A percentile compares a stretch with the other conserved stretches of the same genome.
Conservation (phyloP, 495 filamentous ascomycete genomes). For the Monascus purpureus region DNA sequence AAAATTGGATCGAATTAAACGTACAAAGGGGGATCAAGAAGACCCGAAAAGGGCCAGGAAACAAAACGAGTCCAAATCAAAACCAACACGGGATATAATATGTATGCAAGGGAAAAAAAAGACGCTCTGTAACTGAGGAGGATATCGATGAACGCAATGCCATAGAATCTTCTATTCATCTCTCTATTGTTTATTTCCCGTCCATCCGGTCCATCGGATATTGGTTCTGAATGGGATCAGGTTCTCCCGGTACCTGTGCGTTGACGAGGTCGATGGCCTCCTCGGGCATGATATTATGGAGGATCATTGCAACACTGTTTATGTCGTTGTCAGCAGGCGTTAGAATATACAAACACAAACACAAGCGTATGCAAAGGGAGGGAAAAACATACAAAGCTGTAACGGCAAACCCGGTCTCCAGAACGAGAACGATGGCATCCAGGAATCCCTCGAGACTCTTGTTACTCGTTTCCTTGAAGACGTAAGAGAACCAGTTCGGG, state of each 20-base stretch:
- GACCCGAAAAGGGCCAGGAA: too few relatives aligned
- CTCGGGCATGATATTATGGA: not conserved
- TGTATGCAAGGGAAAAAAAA: too few relatives aligned
- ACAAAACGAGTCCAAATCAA: too few relatives aligned
- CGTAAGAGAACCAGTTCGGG: not conserved
- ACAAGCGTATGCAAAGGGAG: not conserved
- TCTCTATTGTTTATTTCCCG: not conserved
- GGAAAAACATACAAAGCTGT: not conserved
- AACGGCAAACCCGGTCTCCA: slow-evolving; percentile 1
- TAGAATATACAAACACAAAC: not conserved
- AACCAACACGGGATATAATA: too few relatives aligned
- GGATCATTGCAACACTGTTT: not conserved
- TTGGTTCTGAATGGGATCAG: not conserved
- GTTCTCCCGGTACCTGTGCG: not conserved
- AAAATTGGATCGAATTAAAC: too few relatives aligned
- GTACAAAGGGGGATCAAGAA: too few relatives aligned
- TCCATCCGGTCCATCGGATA: not conserved
- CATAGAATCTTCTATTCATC: too few relatives aligned
- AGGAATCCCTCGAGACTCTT: not conserved
- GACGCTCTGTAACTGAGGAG: too few relatives aligned
- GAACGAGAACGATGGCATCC: slow-evolving; percentile 1
- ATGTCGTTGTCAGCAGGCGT: not conserved
- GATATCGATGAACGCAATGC: too few relatives aligned
- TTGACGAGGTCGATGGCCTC: not conserved
- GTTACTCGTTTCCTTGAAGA: not conserved